Evolutionary conservation across 352 stramenopile species (phyloP), one percentile per base, ranked within the genome.

Genomic region (Bremia lactucae): DNA sequence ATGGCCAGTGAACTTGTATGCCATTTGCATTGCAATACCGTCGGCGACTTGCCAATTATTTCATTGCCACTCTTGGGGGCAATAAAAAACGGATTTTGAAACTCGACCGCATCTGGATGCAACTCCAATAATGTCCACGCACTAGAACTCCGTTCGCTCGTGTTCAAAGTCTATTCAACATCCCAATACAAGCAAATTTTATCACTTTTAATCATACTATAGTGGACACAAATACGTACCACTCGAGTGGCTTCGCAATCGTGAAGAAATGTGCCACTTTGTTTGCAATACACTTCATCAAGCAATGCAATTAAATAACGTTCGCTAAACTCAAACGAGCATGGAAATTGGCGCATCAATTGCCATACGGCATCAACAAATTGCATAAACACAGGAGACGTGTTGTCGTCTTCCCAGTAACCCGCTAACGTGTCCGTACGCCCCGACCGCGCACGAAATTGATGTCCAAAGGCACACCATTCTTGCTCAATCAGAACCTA

Each of bases 291-390:
- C 6, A 97, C 73, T 63, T 98, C 91, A 46, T 98, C 95, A 0
- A 96, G 75, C 1, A 99, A 44, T 23, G 90, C 76, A 15, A 98
- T 78, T 26, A 99, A 61, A 46, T 76, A 92, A 8, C 65, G 64
- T 46, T 95, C 81, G 54, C 94, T 99, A 62, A 98, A 99, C 67
- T 99, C 96, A 43, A 99, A 99, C 24, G 80, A 95, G 36, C 90
- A 90, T 8, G 96, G 96, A 39, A 96, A 98, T 41, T 98, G 95
- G 31, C 89, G 81, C 29, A 96, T 80, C 13, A 99, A 64, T 71
- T 99, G 96, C 74, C 89, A 99, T 11, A 98, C 87, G 24, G 90
- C 97, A 68, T 99, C 96, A 7, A 99, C 61, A 53, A 98, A 99
- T 66, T 99, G 95, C 41, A 99, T 68, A 61, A 99, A 99, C 21